Conservation (phyloP, 768 basidiomycete genomes). For the Tulasnella sp. region DNA sequence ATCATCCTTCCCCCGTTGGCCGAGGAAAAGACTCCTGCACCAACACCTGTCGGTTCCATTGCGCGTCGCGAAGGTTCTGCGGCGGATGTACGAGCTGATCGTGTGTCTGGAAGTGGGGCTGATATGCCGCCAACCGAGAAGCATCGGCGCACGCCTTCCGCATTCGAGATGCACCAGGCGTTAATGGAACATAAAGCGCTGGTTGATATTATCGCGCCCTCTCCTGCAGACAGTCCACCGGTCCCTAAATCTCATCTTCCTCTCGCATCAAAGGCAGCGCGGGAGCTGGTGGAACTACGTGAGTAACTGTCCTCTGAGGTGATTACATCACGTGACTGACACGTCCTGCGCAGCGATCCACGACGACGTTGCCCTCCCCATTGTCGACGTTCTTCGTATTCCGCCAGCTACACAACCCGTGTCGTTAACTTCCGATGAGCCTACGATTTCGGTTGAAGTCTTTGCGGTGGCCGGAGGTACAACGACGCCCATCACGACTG, state of each 20-base stretch:
- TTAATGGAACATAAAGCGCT: constrained; percentile 11
- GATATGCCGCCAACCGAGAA: neutral
- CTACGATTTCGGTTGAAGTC: constrained; percentile 64
- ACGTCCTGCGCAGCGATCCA: no score
- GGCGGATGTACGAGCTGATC: neutral
- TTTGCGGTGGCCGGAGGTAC: constrained; percentile 44
- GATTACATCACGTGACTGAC: no score
- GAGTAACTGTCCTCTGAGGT: no score
- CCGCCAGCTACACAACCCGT: neutral
- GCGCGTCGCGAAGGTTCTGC: neutral
- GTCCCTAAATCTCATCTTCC: neutral
- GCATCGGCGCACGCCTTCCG: neutral
- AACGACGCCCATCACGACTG: constrained; percentile 34
- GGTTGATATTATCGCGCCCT: constrained; percentile 4
- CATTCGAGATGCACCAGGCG: constrained; percentile 12
- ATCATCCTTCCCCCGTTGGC: constrained; percentile 50
- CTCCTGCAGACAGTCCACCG: neutral
- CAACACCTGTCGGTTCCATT: constrained; percentile 8
- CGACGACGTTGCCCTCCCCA: constrained; percentile 35
- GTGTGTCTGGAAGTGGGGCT: neutral
- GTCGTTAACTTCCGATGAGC: constrained; percentile 23
- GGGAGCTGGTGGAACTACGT: neutral
- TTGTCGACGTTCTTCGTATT: constrained; percentile 38
- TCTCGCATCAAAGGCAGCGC: neutral
- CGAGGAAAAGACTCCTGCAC: constrained; percentile 53